Evolutionary conservation across 768 basidiomycete species (phyloP).

Genomic region (Phanerochaete sordida): DNA sequence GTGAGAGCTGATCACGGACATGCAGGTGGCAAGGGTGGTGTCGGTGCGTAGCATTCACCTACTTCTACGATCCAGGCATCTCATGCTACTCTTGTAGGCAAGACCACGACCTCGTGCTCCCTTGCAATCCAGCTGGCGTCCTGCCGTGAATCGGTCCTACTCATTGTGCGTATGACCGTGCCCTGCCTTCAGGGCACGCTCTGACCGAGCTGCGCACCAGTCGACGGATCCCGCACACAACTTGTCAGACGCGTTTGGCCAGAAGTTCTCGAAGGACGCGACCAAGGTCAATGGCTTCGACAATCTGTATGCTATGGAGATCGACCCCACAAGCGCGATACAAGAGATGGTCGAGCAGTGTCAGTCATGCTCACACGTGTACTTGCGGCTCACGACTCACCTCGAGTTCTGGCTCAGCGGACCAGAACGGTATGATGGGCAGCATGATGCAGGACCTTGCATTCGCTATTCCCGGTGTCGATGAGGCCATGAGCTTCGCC

Average conservation of each 20-base stretch:
- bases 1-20: background rate
- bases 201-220: constrained; percentile 35
- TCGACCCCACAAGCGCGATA: constrained; percentile 95
- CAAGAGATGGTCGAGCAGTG: constrained; percentile 99
- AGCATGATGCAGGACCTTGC: constrained; percentile 99
- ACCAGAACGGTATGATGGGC: constrained; percentile 93
- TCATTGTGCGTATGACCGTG: constrained; percentile 65
- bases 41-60: constrained; percentile 54
- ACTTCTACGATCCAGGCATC: background rate
- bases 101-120: constrained; percentile 97
- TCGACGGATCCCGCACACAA: constrained; percentile 99
- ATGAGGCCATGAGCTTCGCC: constrained; percentile 99
- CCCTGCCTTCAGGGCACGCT: background rate
- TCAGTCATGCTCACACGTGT: constrained; percentile 32
- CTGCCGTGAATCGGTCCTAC: constrained; percentile 89
- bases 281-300: constrained; percentile 97
- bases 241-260: constrained; percentile 95
- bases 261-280: constrained; percentile 99
- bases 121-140: constrained; percentile 94
- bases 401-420: constrained; percentile 44
- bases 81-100: constrained; percentile 51
- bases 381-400: background rate
- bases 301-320: constrained; percentile 98
- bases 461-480: constrained; percentile 98
- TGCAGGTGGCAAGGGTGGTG: constrained; percentile 96